phyloP scores from a whole-genome alignment of 2,329 filamentous ascomycete genomes.

The Phialocephala sp. region DNA sequence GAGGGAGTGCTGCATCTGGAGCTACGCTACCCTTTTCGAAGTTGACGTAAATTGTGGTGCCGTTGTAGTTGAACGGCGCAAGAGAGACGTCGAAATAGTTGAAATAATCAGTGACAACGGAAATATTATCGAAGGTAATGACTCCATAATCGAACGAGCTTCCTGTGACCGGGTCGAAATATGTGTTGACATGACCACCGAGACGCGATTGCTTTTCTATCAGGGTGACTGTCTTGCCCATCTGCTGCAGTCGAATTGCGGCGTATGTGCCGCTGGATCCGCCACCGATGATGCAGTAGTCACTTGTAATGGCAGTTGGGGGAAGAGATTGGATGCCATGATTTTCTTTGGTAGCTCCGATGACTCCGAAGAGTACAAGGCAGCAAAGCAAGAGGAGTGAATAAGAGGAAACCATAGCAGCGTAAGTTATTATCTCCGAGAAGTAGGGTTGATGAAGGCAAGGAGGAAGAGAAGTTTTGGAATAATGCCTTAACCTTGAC shows the following conservation, averaged over 20 bases:
- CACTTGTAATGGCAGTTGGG: constrained; percentile 19
- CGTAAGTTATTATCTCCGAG: too few species aligned
- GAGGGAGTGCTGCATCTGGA: background rate
- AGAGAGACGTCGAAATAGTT: background rate
- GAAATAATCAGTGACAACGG: constrained; percentile 1
- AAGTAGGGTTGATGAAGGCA: too few species aligned
- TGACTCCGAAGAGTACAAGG: too few species aligned
- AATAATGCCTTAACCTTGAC: too few species aligned
- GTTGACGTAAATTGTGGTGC: background rate
- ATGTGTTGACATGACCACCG: constrained; percentile 33
- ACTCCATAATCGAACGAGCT: background rate
- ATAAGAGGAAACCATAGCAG: too few species aligned
- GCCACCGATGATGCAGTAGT: constrained; percentile 46
- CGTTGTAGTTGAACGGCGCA: background rate
- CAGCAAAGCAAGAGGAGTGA: too few species aligned
- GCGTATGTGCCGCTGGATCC: constrained; percentile 45
- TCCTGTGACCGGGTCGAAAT: constrained; percentile 3
- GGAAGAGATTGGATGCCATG: background rate
- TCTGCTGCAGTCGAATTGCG: constrained; percentile 42
- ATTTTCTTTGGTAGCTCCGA: too few species aligned
- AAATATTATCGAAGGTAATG: constrained; percentile 44
- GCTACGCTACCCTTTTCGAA: background rate
- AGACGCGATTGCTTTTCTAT: constrained; percentile 44
- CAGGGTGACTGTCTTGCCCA: constrained; percentile 42
- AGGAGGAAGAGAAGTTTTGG: too few species aligned